Conservation (phyloP, 2,329 filamentous ascomycete species). For the Fusarium zealandicum region DNA sequence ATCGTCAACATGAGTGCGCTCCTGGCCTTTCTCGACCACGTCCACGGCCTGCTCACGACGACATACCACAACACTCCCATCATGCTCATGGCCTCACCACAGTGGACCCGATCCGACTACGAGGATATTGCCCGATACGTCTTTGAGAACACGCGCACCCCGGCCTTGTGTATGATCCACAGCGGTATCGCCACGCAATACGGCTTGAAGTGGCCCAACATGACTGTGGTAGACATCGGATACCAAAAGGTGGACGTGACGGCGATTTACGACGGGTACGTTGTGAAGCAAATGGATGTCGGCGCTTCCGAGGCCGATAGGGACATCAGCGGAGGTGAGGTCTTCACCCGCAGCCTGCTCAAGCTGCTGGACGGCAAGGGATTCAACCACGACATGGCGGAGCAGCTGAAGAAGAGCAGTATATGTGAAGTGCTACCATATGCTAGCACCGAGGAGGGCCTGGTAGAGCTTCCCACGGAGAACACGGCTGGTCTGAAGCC, state of each 20-base stretch:
- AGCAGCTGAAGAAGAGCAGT: conserved; percentile 71
- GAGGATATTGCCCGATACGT: conserved; percentile 92
- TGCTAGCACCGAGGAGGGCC: conserved; percentile 51
- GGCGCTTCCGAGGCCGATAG: conserved; percentile 60
- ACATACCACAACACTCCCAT: conserved; percentile 97
- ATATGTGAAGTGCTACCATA: conserved; percentile 73
- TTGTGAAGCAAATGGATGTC: conserved; percentile 72
- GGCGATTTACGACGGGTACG: conserved; percentile 81
- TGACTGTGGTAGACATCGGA: conserved; percentile 90
- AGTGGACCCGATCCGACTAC: conserved; percentile 87
- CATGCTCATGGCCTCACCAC: conserved; percentile 85
- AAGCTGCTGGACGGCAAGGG: conserved; percentile 68
- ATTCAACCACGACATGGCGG: conserved; percentile 71
- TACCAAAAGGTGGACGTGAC: conserved; percentile 93
- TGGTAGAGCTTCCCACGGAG: conserved; percentile 59
- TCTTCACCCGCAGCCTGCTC: conserved; percentile 78
- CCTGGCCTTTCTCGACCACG: conserved; percentile 89
- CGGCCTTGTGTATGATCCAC: conserved; percentile 89
- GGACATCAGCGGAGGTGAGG: conserved; percentile 79
- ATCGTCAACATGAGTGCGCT: conserved; percentile 94
- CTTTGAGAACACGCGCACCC: conserved; percentile 96
- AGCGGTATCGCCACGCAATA: conserved; percentile 88
- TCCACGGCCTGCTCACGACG: conserved; percentile 87
- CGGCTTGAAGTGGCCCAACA: conserved; percentile 75
- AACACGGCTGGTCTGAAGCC: conserved; percentile 41